Conservation (phyloP, 768 basidiomycete species). For the Boletus coccyginus region DNA sequence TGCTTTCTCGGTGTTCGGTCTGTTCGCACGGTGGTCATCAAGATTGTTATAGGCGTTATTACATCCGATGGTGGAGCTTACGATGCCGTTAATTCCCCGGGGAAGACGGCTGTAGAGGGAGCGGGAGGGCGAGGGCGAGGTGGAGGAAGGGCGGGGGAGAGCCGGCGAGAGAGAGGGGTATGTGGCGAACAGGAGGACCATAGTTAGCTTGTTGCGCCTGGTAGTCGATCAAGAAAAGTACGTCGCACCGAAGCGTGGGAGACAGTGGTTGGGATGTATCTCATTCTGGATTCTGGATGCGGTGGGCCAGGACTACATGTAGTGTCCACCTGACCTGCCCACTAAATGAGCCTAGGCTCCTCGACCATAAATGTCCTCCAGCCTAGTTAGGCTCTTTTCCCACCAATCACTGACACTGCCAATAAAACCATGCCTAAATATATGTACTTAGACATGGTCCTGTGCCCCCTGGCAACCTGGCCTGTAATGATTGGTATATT, state of each 20-base stretch:
- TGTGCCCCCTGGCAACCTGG: too few relatives aligned
- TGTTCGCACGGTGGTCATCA: conserved; percentile 84
- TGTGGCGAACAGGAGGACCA: conserved; percentile 1
- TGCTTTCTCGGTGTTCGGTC: conserved; percentile 71
- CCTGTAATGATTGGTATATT: too few relatives aligned
- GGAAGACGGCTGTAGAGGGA: conserved; percentile 24
- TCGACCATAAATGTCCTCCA: too few relatives aligned
- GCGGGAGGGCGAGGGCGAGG: conserved; percentile 13
- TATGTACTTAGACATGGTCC: too few relatives aligned
- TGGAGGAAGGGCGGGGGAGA: conserved; percentile 5
- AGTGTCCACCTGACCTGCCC: too few relatives aligned
- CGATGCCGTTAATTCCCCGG: conserved; percentile 7
- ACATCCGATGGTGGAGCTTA: conserved; percentile 54
- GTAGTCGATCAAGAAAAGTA: not conserved
- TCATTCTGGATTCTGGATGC: too few relatives aligned
- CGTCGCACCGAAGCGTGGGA: too few relatives aligned
- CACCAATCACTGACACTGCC: too few relatives aligned
- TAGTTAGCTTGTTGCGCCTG: not conserved
- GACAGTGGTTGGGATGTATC: too few relatives aligned
- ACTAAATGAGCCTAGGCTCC: too few relatives aligned
- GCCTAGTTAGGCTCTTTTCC: too few relatives aligned
- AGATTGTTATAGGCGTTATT: conserved; percentile 69
- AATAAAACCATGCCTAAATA: too few relatives aligned
- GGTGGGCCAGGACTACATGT: not conserved
- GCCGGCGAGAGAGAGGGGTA: conserved; percentile 3